Conservation (phyloP, 306 rosid species). For the Ziziphus jujuba region DNA sequence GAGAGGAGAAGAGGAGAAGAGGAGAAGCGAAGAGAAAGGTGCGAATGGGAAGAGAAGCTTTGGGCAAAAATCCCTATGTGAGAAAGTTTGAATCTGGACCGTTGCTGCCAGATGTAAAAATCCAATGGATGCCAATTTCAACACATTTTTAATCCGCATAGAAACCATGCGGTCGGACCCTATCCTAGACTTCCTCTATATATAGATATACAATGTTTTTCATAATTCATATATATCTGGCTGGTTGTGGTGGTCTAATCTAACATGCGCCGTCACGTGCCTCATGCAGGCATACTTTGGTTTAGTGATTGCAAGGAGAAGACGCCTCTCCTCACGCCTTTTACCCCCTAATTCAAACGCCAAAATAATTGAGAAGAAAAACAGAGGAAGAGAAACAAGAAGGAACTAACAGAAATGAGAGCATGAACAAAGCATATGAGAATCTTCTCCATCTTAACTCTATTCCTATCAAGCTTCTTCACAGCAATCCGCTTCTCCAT, state of each 20-base stretch:
- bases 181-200: too few relatives aligned
- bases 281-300: conserved; percentile 19
- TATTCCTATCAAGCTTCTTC: conserved; percentile 59
- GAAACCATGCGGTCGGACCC: too few relatives aligned
- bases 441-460: conserved; percentile 54
- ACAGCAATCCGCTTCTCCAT: conserved; percentile 84
- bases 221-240: background rate
- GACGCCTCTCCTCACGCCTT: background rate
- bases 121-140: too few relatives aligned
- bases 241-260: background rate
- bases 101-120: too few relatives aligned
- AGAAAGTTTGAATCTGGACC: too few relatives aligned
- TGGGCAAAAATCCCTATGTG: too few relatives aligned
- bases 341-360: background rate
- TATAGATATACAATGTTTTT: too few relatives aligned
- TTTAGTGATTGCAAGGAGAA: background rate
- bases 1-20: too few relatives aligned
- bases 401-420: conserved; percentile 68
- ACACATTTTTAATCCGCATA: too few relatives aligned
- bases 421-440: conserved; percentile 65
- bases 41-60: too few relatives aligned
- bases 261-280: conserved; percentile 38
- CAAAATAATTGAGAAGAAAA: background rate
- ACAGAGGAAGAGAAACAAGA: background rate
- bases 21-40: too few relatives aligned